These are phyloP conservation scores for Fallopia convolvulus DNA, from an alignment of 148 eudicot species.

Conservation along the genomic window DNA sequence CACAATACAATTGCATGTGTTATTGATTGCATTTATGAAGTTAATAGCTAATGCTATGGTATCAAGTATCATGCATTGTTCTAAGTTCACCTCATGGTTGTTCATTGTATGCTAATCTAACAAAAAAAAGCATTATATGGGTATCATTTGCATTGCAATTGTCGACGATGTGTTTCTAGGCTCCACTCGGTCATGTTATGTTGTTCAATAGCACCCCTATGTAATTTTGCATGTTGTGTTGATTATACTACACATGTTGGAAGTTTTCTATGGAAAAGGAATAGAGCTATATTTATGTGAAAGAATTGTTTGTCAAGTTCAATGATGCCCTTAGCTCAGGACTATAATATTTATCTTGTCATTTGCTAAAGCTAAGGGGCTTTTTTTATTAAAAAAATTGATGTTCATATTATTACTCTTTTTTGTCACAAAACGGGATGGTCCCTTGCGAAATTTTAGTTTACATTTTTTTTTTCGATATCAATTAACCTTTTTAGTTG, in stretches of 20 bases:
- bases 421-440: background rate
- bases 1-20: slow-evolving; percentile 94
- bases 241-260: background rate
- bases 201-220: slow-evolving; percentile 96
- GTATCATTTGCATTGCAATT: slow-evolving; percentile 69
- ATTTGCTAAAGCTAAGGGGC: background rate
- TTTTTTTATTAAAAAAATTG: background rate
- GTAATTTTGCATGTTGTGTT: slow-evolving; percentile 28
- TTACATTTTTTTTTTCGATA: background rate
- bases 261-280: background rate
- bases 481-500: background rate
- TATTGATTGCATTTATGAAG: slow-evolving; percentile 94
- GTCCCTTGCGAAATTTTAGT: too few relatives aligned
- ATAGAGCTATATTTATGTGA: background rate
- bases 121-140: background rate
- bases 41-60: slow-evolving; percentile 19
- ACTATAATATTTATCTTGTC: background rate
- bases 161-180: slow-evolving; percentile 99
- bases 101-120: background rate
- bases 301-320: background rate
- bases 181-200: slow-evolving; percentile 93
- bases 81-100: background rate
- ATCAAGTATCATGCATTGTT: background rate
- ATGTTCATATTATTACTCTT: background rate
- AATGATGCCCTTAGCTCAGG: background rate